Base-by-base conservation (phyloP, 768 basidiomycete genomes). In the Chalciporus piperatus region DNA sequence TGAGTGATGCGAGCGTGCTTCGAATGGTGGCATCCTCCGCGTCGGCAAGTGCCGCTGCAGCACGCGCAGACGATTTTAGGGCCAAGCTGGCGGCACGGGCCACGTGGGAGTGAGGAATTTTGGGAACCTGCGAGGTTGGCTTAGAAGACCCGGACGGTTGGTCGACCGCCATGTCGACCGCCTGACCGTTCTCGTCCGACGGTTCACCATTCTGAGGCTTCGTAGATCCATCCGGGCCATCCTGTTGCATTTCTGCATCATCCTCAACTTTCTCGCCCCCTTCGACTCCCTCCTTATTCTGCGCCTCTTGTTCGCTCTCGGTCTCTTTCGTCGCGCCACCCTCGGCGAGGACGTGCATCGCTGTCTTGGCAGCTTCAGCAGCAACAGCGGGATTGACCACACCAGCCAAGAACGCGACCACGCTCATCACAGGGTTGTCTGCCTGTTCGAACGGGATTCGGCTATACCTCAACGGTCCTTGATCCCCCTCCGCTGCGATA, bases 341-440 rank as follows among this genome's bases (percentile, higher is more conserved):
- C 56, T 84, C 83, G 9, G 84, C 86, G 17, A 96, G 76, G 51
- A 89, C 88, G 41, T 89, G 89, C 54, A 96, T 70, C 0, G 93
- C 94, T 0, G 85, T 85, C 67, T 93, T 93, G 6, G 97, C 97
- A 1, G 95, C 96, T 53, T 93, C 93, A 0, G 92, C 89, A 4
- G 95, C 96, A 4, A 97, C 88, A 0, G 86, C 85, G 0, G 93
- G 92, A 10, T 84, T 84, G 7, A 98, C 88, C 10, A 95, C 93
- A 6, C 92, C 89, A 8, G 97, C 93, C 20, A 99, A 76, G 74
- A 98, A 98, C 2, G 97, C 93, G 17, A 98, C 95, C 20, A 98
- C 97, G 67, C 90, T 92, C 93, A 99, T 93, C 16, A 99, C 92
- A 0, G 97, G 97, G 64, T 98, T 98, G 63, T 99, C 97, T 5